These are phyloP conservation scores for Sequoia sempervirens DNA, from an alignment of 75 land plant genomes.

Conservation along the genomic window DNA sequence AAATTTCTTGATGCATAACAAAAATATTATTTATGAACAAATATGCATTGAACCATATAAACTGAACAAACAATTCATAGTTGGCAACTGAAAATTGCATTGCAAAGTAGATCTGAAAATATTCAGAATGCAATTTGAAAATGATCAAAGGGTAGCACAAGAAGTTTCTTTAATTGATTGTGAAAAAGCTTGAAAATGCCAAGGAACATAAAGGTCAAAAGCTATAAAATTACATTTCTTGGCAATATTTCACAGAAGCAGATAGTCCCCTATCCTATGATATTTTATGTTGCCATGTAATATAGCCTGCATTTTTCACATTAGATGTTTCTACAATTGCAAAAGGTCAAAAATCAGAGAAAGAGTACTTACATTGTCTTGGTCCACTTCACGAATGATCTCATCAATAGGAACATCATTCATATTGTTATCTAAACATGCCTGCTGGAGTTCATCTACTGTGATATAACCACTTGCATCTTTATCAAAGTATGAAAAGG, in stretches of 20 bases:
- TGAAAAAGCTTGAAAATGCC: background rate
- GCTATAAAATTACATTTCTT: background rate
- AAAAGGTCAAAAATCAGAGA: background rate
- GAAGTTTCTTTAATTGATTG: background rate
- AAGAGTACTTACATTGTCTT: slow-evolving; percentile 64
- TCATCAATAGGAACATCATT: slow-evolving; percentile 61
- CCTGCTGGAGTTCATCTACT: slow-evolving; percentile 72
- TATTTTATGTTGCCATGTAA: background rate
- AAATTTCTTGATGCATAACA: background rate
- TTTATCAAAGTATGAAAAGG: slow-evolving; percentile 85
- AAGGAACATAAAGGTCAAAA: background rate
- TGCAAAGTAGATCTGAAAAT: background rate
- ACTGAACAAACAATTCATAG: background rate
- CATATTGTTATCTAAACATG: slow-evolving; percentile 61
- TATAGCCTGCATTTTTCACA: background rate
- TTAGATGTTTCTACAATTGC: slow-evolving; percentile 3
- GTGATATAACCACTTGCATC: slow-evolving; percentile 78
- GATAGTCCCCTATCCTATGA: background rate
- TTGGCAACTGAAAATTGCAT: background rate
- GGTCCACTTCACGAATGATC: slow-evolving; percentile 69
- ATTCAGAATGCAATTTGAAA: background rate
- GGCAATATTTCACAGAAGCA: background rate
- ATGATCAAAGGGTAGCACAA: background rate
- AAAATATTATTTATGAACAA: background rate
- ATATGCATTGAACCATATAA: background rate